Conservation (phyloP, 257 asterid genomes). For the Fraxinus cuspidata region DNA sequence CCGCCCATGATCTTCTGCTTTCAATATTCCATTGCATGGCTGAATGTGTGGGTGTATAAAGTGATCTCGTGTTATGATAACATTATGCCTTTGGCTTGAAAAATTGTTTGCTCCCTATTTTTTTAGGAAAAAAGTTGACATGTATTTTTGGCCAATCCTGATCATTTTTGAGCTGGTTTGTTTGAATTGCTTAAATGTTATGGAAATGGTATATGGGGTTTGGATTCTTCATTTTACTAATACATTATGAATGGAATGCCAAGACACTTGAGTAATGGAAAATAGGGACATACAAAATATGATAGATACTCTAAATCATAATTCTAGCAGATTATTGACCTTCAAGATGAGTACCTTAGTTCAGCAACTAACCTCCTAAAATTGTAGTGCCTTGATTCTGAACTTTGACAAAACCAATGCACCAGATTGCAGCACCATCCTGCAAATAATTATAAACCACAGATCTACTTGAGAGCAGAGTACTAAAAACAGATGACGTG, state of each 20-base stretch:
- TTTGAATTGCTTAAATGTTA: not conserved
- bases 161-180: not conserved
- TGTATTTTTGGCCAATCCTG: not conserved
- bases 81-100: not conserved
- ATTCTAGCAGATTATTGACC: slow-evolving; percentile 13
- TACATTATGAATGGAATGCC: not conserved
- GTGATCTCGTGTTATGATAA: not conserved
- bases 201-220: not conserved
- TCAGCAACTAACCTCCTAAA: slow-evolving; percentile 72
- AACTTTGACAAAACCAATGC: slow-evolving; percentile 71
- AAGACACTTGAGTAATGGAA: not conserved
- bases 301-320: not conserved
- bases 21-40: not conserved
- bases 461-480: not conserved
- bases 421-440: slow-evolving; percentile 83
- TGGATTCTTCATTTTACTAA: not conserved
- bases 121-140: not conserved
- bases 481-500: not conserved
- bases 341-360: slow-evolving; percentile 5
- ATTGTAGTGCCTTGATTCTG: slow-evolving; percentile 61
- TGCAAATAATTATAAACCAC: slow-evolving; percentile 31
- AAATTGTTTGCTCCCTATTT: not conserved
- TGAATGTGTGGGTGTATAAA: not conserved
- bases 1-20: not conserved
- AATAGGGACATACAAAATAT: not conserved